Conservation (phyloP, 2,329 filamentous ascomycete genomes). For the Penicillium sp. region DNA sequence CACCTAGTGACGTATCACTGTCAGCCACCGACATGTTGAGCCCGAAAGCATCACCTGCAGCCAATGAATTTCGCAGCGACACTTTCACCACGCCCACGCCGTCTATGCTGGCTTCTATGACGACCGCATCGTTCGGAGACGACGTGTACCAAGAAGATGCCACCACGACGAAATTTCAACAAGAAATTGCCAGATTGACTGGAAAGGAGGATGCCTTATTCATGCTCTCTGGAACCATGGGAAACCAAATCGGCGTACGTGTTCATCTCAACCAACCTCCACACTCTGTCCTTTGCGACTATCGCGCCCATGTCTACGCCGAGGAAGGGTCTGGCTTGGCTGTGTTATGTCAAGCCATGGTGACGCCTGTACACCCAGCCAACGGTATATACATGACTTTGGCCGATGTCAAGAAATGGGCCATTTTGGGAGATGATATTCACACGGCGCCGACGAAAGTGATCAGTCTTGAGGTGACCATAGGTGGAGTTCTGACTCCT, state of each 20-base stretch:
- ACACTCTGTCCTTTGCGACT: constrained; percentile 37
- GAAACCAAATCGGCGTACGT: constrained; percentile 42
- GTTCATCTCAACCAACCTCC: constrained; percentile 37
- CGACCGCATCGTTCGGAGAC: constrained; percentile 36
- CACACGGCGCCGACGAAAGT: constrained; percentile 33
- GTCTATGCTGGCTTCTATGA: constrained; percentile 13
- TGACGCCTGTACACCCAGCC: constrained; percentile 30
- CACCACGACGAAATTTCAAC: constrained; percentile 33
- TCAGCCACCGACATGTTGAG: constrained; percentile 15
- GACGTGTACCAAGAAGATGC: constrained; percentile 39
- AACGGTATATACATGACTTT: constrained; percentile 40
- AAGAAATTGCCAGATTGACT: constrained; percentile 33
- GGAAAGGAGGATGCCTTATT: constrained; percentile 39
- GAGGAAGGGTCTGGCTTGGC: constrained; percentile 35
- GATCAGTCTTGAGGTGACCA: constrained; percentile 21
- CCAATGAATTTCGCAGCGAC: constrained; percentile 15
- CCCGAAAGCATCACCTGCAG: constrained; percentile 14
- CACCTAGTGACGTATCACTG: not conserved
- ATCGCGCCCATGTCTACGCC: constrained; percentile 38
- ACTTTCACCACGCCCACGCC: constrained; percentile 14
- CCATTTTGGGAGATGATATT: constrained; percentile 31
- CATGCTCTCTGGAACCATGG: constrained; percentile 42
- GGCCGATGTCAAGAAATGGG: constrained; percentile 36
- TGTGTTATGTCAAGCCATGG: constrained; percentile 36
- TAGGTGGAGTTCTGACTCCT: constrained; percentile 21